These are phyloP conservation scores for Arthrobotrys iridis DNA, from an alignment of 2,329 filamentous ascomycete species.

Conservation along the genomic window DNA sequence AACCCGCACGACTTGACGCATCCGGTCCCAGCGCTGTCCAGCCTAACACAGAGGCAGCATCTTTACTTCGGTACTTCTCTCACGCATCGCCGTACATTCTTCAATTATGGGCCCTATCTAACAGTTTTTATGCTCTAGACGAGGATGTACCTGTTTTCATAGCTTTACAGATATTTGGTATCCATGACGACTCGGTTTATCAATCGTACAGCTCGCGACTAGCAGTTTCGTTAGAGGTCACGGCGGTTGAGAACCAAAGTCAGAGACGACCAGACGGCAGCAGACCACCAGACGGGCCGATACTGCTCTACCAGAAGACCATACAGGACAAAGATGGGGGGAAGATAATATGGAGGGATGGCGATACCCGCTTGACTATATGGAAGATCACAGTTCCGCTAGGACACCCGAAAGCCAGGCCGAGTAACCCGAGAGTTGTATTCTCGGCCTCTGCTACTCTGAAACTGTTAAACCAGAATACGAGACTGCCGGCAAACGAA, in stretches of 20 bases:
- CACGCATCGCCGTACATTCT: neutral
- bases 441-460: slow-evolving; percentile 69
- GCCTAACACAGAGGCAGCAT: slow-evolving; percentile 71
- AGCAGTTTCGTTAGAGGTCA: slow-evolving; percentile 73
- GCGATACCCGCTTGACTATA: slow-evolving; percentile 57
- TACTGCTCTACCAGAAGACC: slow-evolving; percentile 57
- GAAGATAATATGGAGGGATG: slow-evolving; percentile 57
- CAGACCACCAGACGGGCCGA: slow-evolving; percentile 62
- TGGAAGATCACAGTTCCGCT: slow-evolving; percentile 58
- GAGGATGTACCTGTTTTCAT: slow-evolving; percentile 76
- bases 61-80: slow-evolving; percentile 74
- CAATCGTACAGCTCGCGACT: slow-evolving; percentile 71
- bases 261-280: slow-evolving; percentile 60
- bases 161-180: slow-evolving; percentile 71
- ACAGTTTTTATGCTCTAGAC: slow-evolving; percentile 66
- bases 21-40: slow-evolving; percentile 65
- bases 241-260: slow-evolving; percentile 71
- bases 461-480: slow-evolving; percentile 64
- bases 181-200: slow-evolving; percentile 69
- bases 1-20: slow-evolving; percentile 22
- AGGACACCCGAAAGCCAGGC: slow-evolving; percentile 57
- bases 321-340: slow-evolving; percentile 58
- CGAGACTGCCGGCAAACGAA: slow-evolving; percentile 66
- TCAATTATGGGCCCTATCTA: slow-evolving; percentile 54
- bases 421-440: slow-evolving; percentile 59